Evolutionary conservation across 306 rosid species (phyloP).

Genomic region (Malus asiatica): DNA sequence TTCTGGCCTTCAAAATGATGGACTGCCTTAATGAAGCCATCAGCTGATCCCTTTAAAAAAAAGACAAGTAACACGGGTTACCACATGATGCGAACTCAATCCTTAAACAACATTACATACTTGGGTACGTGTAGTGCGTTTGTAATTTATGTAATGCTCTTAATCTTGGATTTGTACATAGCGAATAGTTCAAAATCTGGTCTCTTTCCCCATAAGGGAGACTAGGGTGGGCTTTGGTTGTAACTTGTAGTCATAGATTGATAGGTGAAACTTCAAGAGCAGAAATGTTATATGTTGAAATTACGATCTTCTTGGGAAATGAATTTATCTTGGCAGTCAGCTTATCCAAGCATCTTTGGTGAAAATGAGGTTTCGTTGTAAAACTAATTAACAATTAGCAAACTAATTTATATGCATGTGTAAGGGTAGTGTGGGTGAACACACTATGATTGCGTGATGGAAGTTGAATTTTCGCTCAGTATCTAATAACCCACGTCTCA

Average conservation of each 20-base stretch:
- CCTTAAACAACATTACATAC: not conserved
- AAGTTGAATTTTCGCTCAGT: no score
- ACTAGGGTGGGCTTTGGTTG: not conserved
- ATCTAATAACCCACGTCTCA: no score
- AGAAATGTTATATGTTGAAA: not conserved
- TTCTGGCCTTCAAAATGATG: rapidly evolving
- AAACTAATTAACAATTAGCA: no score
- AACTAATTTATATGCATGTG: no score
- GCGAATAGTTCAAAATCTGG: not conserved
- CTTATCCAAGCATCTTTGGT: no score
- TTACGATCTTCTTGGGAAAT: not conserved
- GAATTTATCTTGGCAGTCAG: not conserved
- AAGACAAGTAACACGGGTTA: not conserved
- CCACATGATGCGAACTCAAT: conserved; percentile 2
- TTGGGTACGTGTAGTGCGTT: not conserved
- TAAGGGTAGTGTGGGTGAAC: no score
- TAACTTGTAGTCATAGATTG: not conserved
- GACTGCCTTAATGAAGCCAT: no score
- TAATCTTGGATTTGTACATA: not conserved
- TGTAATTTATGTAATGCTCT: not conserved
- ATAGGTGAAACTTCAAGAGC: not conserved
- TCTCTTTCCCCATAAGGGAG: not conserved
- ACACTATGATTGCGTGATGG: no score
- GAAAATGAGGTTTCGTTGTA: no score
- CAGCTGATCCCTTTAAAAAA: not conserved